Base-by-base conservation (phyloP, 495 filamentous ascomycete genomes). In the Aspergillus heteromorphus region DNA sequence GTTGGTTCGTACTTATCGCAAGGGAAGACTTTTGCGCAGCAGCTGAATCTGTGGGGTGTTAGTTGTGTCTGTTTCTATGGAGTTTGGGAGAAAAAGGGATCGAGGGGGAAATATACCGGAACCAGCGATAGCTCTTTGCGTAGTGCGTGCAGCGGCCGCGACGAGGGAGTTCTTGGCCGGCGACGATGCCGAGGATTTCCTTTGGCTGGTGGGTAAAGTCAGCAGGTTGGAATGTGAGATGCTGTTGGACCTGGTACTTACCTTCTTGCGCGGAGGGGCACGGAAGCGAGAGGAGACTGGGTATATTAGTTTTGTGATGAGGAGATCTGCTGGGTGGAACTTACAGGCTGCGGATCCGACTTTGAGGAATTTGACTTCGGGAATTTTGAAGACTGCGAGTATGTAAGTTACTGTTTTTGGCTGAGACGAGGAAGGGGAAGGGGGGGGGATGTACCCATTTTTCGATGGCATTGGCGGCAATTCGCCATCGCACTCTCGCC, bases 61-160 rank as follows among this genome's bases (percentile, higher is more conserved):
- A n/a, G n/a, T n/a, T n/a, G n/a, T n/a, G n/a, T n/a, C n/a, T n/a
- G n/a, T n/a, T n/a, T n/a, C n/a, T n/a, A n/a, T n/a, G n/a, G n/a
- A n/a, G n/a, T n/a, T n/a, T n/a, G n/a, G n/a, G n/a, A n/a, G n/a
- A n/a, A n/a, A n/a, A n/a, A n/a, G n/a, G n/a, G n/a, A n/a, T n/a
- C n/a, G n/a, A n/a, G n/a, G n/a, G n/a, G n/a, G n/a, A n/a, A n/a
- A n/a, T n/a, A n/a, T n/a, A n/a, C 64, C 88, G 73, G 67, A 96
- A 95, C 91, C 91, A 95, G 11, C 91, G 81, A 64, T 87, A 89
- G 51, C 82, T 86, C 59, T 90, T 89, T 3, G 77, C 69, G 66
- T 96, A 95, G 62, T 96, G 91, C 29, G 63, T 63, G 64, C 91
- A 96, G 27, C 89, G 78, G 14, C 91, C 91, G 1, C 80, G 80